Evolutionary conservation across 148 eudicot genomes (phyloP), one percentile per base, ranked within the genome.

Genomic region (Rhododendron kiyosumense): DNA sequence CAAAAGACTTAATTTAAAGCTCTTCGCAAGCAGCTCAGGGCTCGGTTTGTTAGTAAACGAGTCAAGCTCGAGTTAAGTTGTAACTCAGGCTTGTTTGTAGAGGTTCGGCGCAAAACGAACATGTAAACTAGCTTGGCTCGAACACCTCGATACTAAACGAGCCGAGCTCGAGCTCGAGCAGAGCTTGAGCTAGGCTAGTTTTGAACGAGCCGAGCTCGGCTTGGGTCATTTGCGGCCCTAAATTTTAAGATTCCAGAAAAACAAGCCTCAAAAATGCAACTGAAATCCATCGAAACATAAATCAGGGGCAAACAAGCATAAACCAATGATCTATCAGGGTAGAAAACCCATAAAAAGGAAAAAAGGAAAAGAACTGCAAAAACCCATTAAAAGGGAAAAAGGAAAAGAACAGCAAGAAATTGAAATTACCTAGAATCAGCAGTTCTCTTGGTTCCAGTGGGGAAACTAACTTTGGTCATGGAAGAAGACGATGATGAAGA

Each of bases 361-460:
- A 11, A 10, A 14, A 17, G 20, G 3, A 4, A 26, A 28, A 78
- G 17, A 34, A 45, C 45, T 77, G 48, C 12, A 9, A 65, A 75
- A n/a, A 43, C 20, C 45, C 30, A 43, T n/a, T 7, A 75, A 36
- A 59, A 22, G 18, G 7, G 2, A 43, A 32, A 38, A 6, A 2
- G 14, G n/a, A 30, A 38, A 17, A 14, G n/a, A 78, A 54, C 32
- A 11, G 28, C 34, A 38, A 52, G 8, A 32, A 13, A 46, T 8
- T 57, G 24, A 59, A 73, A 77, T 30, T 85, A 92, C 94, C 94
- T 89, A 78, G 98, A 90, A 79, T 92, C 93, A 86, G 96, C 96
- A 88, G 90, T 92, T 75, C 98, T 93, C 85, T 95, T 95, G 78
- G 91, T 88, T 59, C 96, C 98, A 86, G 90, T 85, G 48, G 92